These are phyloP conservation scores for Hysterangium stoloniferum DNA, from an alignment of 768 basidiomycete species.

Conservation along the genomic window DNA sequence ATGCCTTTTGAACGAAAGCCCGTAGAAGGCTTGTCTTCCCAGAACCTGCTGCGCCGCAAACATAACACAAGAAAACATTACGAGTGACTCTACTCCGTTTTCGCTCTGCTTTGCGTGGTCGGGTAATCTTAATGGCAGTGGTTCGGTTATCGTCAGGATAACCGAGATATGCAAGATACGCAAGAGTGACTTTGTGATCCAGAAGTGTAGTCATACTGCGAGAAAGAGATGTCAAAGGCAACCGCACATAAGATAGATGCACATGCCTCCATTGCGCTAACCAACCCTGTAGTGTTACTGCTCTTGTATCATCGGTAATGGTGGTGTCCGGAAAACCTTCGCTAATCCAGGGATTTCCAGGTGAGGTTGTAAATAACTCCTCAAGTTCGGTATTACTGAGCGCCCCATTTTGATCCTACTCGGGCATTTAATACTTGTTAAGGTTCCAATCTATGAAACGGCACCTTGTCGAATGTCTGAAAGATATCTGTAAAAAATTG, in stretches of 20 bases:
- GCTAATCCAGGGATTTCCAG: slow-evolving; percentile 94
- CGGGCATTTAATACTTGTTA: neutral
- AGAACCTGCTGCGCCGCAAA: slow-evolving; percentile 91
- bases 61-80: slow-evolving; percentile 89
- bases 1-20: slow-evolving; percentile 80
- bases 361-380: slow-evolving; percentile 87
- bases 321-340: slow-evolving; percentile 90
- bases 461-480: slow-evolving; percentile 90
- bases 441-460: slow-evolving; percentile 1
- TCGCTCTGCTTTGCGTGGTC: slow-evolving; percentile 76
- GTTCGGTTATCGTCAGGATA: slow-evolving; percentile 78
- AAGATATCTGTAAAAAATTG: slow-evolving; percentile 97
- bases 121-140: slow-evolving; percentile 75
- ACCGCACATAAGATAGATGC: slow-evolving; percentile 3
- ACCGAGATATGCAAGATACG: slow-evolving; percentile 93
- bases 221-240: neutral
- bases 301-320: slow-evolving; percentile 76
- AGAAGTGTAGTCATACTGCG: slow-evolving; percentile 92
- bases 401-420: slow-evolving; percentile 90
- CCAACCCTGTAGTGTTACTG: slow-evolving; percentile 97
- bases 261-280: slow-evolving; percentile 93
- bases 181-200: slow-evolving; percentile 85
- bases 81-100: slow-evolving; percentile 81
- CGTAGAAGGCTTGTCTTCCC: slow-evolving; percentile 88
- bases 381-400: slow-evolving; percentile 76